phyloP scores from a whole-genome alignment of 2,329 filamentous ascomycete species.

The Dothideomycetes sp. region DNA sequence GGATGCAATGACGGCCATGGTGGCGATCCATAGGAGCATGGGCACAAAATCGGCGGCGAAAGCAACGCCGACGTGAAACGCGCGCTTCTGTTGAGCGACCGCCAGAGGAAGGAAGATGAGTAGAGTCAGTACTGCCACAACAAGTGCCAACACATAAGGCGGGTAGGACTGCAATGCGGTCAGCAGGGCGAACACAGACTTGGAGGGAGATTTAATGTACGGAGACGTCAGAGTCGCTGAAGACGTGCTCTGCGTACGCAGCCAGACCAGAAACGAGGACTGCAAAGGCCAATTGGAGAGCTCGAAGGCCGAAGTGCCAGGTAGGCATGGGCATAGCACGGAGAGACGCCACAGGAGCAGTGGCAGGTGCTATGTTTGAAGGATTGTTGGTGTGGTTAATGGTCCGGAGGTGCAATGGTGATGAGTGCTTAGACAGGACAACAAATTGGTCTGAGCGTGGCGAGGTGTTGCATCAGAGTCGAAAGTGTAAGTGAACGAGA shows the following conservation, averaged over 20 bases:
- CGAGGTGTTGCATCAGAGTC: no score
- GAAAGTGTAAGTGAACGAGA: no score
- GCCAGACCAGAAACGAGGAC: conserved; percentile 3
- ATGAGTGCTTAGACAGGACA: no score
- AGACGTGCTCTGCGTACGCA: conserved; percentile 1
- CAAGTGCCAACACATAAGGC: conserved; percentile 1
- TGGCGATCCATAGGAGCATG: conserved; percentile 5
- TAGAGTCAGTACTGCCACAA: conserved; percentile 2
- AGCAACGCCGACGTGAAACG: not conserved
- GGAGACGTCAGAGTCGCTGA: not conserved
- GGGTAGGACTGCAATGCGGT: conserved; percentile 1
- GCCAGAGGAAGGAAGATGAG: not conserved
- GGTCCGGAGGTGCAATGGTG: no score
- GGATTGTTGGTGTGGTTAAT: no score
- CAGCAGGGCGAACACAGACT: not conserved
- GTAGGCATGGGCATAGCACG: not conserved
- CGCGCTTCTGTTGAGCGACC: not conserved
- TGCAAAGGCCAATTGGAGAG: not conserved
- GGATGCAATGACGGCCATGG: conserved; percentile 4
- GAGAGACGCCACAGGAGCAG: no score
- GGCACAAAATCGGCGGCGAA: conserved; percentile 2
- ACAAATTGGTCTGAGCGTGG: no score
- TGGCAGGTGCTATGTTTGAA: no score
- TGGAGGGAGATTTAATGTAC: not conserved
- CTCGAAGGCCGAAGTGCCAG: not conserved